Conservation (phyloP, 306 rosid species). For the Adenanthera pavonina region DNA sequence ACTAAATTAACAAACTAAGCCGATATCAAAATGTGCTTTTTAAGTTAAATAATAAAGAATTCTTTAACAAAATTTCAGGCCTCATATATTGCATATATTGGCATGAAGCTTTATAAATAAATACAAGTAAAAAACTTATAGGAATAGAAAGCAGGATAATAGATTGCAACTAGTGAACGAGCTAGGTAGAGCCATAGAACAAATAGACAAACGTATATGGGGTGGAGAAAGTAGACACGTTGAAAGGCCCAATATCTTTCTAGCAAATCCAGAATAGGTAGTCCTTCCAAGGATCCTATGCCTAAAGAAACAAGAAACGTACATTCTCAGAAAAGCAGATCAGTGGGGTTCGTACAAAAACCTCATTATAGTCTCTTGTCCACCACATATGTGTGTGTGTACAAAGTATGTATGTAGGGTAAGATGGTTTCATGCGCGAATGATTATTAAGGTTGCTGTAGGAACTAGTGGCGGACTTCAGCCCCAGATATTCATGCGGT, state of each 20-base stretch:
- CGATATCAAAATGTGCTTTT: too few relatives aligned
- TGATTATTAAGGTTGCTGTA: neutral
- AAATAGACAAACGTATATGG: neutral
- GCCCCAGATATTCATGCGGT: too few relatives aligned
- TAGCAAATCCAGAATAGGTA: constrained; percentile 13
- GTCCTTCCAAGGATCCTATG: neutral
- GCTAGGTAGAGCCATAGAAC: neutral
- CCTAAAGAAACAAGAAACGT: neutral
- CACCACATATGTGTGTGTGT: too few relatives aligned
- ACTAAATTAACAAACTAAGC: too few relatives aligned
- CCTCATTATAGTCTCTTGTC: too few relatives aligned
- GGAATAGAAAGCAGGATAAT: neutral
- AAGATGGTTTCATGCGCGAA: neutral
- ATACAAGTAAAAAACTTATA: too few relatives aligned
- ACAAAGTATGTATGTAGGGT: neutral
- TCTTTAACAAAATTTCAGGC: too few relatives aligned
- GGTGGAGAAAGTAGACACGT: neutral
- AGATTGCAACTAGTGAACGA: neutral
- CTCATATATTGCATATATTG: too few relatives aligned
- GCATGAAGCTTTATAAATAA: too few relatives aligned
- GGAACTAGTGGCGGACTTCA: neutral
- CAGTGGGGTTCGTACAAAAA: too few relatives aligned
- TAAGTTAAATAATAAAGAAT: too few relatives aligned
- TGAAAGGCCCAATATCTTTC: neutral
- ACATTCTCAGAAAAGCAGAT: too few relatives aligned